phyloP scores from a whole-genome alignment of 768 basidiomycete genomes.

The Mycena indigotica region DNA sequence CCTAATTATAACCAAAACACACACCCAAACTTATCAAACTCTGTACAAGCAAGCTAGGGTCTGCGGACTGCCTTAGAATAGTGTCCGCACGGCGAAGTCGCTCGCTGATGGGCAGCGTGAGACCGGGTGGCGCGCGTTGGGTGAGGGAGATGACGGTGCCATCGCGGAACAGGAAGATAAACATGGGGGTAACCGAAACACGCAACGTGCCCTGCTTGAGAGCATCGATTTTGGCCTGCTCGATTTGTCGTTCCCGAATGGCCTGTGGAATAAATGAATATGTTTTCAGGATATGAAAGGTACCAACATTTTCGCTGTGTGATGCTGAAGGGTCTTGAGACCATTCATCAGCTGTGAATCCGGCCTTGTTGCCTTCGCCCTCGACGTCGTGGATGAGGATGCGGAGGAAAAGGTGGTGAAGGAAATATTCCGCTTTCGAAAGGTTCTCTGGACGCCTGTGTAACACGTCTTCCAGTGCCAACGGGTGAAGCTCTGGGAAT shows the following conservation, averaged over 20 bases:
- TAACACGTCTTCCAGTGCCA: slow-evolving; percentile 67
- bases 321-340: neutral
- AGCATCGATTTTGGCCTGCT: slow-evolving; percentile 18
- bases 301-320: neutral
- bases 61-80: slow-evolving; percentile 60
- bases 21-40: slow-evolving; percentile 56
- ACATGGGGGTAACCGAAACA: slow-evolving; percentile 60
- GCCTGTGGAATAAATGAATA: neutral
- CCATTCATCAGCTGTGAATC: slow-evolving; percentile 1
- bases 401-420: slow-evolving; percentile 65
- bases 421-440: slow-evolving; percentile 50
- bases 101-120: slow-evolving; percentile 56
- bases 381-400: slow-evolving; percentile 36
- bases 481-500: slow-evolving; percentile 58
- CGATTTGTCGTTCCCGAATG: slow-evolving; percentile 13
- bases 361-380: neutral
- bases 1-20: slow-evolving; percentile 7
- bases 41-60: slow-evolving; percentile 62
- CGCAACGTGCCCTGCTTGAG: slow-evolving; percentile 38
- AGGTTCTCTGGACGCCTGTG: slow-evolving; percentile 53
- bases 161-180: slow-evolving; percentile 65
- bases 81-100: slow-evolving; percentile 62
- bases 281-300: neutral
- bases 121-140: slow-evolving; percentile 41
- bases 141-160: slow-evolving; percentile 32